These are phyloP conservation scores for Lipomyces oligophaga DNA, from an alignment of 805 yeast genomes.

Conservation along the genomic window DNA sequence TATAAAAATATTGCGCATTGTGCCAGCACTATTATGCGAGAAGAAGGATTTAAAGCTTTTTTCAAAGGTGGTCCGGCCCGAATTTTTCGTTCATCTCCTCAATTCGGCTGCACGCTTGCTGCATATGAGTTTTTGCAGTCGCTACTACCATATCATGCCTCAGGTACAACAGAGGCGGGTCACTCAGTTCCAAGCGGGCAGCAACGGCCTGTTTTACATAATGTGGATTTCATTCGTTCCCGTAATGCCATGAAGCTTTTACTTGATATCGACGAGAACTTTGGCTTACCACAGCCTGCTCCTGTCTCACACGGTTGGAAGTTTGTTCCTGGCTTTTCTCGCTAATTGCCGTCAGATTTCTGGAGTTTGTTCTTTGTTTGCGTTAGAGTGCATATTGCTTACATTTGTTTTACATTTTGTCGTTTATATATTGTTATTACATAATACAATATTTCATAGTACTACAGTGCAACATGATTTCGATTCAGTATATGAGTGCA, in stretches of 20 bases:
- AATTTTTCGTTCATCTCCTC: conserved; percentile 92
- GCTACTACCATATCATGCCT: conserved; percentile 60
- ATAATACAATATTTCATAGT: too few relatives aligned
- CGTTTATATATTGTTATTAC: neutral
- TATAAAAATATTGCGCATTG: conserved; percentile 80
- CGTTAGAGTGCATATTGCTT: neutral
- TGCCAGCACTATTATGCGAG: conserved; percentile 62
- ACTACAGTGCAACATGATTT: too few relatives aligned
- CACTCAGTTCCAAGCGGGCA: conserved; percentile 41
- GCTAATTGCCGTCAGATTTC: neutral
- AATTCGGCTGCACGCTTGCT: conserved; percentile 96
- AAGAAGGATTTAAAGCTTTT: conserved; percentile 81
- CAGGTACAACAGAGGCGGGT: conserved; percentile 43
- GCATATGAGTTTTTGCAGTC: conserved; percentile 88
- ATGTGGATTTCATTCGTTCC: conserved; percentile 40
- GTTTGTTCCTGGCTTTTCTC: conserved; percentile 15
- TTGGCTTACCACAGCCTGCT: conserved; percentile 38
- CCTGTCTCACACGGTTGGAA: conserved; percentile 17
- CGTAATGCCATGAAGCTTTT: conserved; percentile 44
- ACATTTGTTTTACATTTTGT: neutral
- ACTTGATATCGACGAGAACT: conserved; percentile 45
- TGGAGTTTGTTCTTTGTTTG: neutral
- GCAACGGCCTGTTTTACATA: conserved; percentile 30
- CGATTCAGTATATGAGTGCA: too few relatives aligned
- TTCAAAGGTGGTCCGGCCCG: conserved; percentile 97